These are phyloP conservation scores for Fusarium setosum DNA, from an alignment of 2,329 filamentous ascomycete species.

Conservation along the genomic window DNA sequence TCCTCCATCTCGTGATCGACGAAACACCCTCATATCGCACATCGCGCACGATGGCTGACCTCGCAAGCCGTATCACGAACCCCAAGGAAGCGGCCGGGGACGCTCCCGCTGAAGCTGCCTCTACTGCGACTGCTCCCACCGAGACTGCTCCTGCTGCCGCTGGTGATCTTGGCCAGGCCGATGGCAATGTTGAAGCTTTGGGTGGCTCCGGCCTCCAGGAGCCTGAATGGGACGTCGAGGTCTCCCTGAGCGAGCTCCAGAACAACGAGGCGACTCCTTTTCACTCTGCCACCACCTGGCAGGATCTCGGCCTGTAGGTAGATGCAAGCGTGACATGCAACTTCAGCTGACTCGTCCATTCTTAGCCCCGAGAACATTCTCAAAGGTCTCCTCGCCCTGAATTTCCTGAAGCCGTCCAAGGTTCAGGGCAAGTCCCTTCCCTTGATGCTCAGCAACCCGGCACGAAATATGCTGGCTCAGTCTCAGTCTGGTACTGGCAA, in stretches of 20 bases:
- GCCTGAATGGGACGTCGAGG: conserved; percentile 87
- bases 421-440: conserved; percentile 96
- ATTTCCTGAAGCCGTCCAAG: conserved; percentile 95
- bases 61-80: conserved; percentile 63
- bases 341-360: conserved; percentile 9
- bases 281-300: conserved; percentile 85
- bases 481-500: conserved; percentile 99
- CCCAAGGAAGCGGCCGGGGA: conserved; percentile 49
- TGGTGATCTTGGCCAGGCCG: conserved; percentile 48
- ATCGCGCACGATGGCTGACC: conserved; percentile 56
- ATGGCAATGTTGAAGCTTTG: conserved; percentile 50
- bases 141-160: conserved; percentile 33
- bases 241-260: conserved; percentile 91
- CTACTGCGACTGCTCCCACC: too few relatives aligned
- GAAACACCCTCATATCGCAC: conserved; percentile 4
- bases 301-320: conserved; percentile 83
- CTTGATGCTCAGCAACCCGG: conserved; percentile 86
- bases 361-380: conserved; percentile 67
- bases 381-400: conserved; percentile 81
- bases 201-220: conserved; percentile 71
- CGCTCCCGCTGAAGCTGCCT: conserved; percentile 28
- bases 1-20: conserved; percentile 15
- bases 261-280: conserved; percentile 88
- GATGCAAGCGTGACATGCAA: neutral
- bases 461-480: conserved; percentile 94